phyloP scores from a whole-genome alignment of 139 green algal genomes.

The Coccomyxa sp. region DNA sequence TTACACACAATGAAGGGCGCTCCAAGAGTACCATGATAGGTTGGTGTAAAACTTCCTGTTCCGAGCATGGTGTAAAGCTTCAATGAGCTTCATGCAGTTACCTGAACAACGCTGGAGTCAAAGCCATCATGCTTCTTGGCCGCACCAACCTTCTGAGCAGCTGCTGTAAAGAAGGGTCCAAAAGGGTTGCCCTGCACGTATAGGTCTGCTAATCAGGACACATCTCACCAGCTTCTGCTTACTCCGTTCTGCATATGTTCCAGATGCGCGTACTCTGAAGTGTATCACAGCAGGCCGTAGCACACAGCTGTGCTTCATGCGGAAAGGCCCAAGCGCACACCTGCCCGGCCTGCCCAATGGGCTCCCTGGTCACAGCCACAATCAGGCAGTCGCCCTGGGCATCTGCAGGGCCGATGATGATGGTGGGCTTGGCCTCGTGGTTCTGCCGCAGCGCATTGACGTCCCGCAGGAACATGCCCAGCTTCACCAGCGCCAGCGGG shows the following conservation, averaged over 20 bases:
- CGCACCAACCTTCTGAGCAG: not conserved
- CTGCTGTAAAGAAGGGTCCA: not conserved
- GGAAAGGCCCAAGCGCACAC: not conserved
- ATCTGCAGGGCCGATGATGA: slow-evolving; percentile 19
- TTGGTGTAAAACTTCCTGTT: not conserved
- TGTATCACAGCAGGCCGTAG: not conserved
- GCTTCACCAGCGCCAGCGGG: slow-evolving; percentile 11
- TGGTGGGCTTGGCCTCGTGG: slow-evolving; percentile 1
- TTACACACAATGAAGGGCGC: not conserved
- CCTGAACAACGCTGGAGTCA: not conserved
- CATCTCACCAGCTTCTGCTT: not conserved
- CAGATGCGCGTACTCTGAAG: not conserved
- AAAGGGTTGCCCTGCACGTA: slow-evolving; percentile 4
- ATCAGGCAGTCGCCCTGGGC: slow-evolving; percentile 16
- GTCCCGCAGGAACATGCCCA: slow-evolving; percentile 18
- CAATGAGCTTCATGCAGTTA: not conserved
- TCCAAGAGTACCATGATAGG: not conserved
- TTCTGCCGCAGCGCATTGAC: slow-evolving; percentile 8
- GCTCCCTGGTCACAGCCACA: slow-evolving; percentile 4
- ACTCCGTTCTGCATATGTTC: not conserved
- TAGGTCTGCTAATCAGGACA: not conserved
- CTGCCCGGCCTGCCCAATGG: not conserved
- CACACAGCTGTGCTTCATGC: not conserved
- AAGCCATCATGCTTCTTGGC: not conserved
- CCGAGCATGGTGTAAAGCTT: not conserved